Percentiles rank a stretch among this genome's conserved stretches.
phyloP scores from a whole-genome alignment of 495 filamentous ascomycete genomes.

The Penicillium canariense region DNA sequence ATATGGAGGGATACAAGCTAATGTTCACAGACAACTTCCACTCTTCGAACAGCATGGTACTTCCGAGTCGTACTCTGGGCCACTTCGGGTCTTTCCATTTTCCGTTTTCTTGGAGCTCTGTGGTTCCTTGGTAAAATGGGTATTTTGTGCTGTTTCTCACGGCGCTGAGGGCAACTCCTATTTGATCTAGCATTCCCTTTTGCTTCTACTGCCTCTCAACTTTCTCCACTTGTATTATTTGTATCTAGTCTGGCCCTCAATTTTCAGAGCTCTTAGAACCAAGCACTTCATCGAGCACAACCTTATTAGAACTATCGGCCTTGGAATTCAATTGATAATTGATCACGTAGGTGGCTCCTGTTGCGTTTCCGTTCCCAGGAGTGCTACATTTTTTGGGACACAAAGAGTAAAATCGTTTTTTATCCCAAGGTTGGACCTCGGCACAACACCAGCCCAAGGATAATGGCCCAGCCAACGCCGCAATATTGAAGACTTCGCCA shows the following conservation, averaged over 20 bases:
- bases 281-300: no score
- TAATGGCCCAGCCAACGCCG: not conserved
- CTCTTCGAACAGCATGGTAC: slow-evolving; percentile 66
- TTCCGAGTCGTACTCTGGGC: slow-evolving; percentile 80
- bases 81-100: slow-evolving; percentile 68
- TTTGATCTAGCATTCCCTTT: not conserved
- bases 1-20: not conserved
- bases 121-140: slow-evolving; percentile 83
- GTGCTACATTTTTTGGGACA: no score
- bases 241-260: not conserved
- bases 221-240: not conserved
- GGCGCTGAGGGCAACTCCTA: not conserved
- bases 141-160: slow-evolving; percentile 73
- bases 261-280: no score
- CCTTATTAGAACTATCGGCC: no score
- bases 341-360: no score
- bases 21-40: slow-evolving; percentile 34
- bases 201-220: not conserved
- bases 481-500: not conserved
- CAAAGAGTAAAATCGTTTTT: no score
- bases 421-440: no score
- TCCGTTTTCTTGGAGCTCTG: slow-evolving; percentile 78
- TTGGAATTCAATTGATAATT: no score
- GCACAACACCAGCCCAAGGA: not conserved
- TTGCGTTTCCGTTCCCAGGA: no score